Evolutionary conservation across 2,329 filamentous ascomycete species (phyloP), one percentile per base, ranked within the genome.

Genomic region (Alternaria sp.): DNA sequence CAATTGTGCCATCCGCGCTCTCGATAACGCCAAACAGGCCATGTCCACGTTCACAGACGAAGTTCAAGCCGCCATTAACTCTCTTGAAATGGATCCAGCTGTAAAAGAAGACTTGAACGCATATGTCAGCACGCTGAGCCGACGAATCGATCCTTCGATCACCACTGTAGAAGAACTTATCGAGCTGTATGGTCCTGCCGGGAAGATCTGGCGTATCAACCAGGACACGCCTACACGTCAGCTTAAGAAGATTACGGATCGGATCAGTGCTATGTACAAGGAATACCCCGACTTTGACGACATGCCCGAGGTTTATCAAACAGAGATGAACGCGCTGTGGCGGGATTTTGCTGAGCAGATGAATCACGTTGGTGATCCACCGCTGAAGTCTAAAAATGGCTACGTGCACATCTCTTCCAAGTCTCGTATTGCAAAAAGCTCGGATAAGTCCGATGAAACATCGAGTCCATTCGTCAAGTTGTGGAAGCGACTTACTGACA

Each of bases 401-500:
- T 5, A 4, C 15, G 4, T 40, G 4, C 5, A 40, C 36, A 40
- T 40, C n/a, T 40, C 36, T 40, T 40, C 36, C 2, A 40, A 40
- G 36, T 40, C 36, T 1, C 36, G 36, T 40, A 17, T 2, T 11
- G 36, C 4, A 13, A 7, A 9, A 36, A n/a, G 13, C 7, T n/a
- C 36, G 36, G 36, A 0, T 1, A 40, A 40, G 36, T 40, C n/a
- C 36, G 15, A 40, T 40, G n/a, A 40, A 17, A 1, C 1, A 9
- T 17, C 1, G 1, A 1, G n/a, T 40, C 36, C 1, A 40, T 1
- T 40, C 36, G n/a, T 0, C n/a, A 40, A 40, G 36, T 3, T 40
- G 0, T 1, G 1, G 36, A 40, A 17, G 36, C 36, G 0, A 17
- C 0, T 40, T 40, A 0, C 1, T 6, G 36, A 40, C 36, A 8